phyloP scores from a whole-genome alignment of 2,329 filamentous ascomycete genomes.

The Ceratocystis harringtonii region DNA sequence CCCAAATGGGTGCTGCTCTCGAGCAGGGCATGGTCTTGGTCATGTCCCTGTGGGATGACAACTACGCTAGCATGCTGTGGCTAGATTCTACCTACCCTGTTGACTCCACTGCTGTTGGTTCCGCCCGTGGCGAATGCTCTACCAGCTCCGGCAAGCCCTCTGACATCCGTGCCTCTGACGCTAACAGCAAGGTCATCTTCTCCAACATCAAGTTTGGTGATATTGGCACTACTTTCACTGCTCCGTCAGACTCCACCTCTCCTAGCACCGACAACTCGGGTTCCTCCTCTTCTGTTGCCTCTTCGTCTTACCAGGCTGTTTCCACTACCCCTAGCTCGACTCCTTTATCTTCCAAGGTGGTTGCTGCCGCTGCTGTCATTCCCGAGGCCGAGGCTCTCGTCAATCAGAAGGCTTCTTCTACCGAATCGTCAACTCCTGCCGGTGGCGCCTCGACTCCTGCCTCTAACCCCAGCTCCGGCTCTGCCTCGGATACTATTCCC shows the following conservation, averaged over 20 bases:
- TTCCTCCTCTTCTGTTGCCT: background rate
- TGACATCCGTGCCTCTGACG: constrained; percentile 19
- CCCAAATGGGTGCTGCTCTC: constrained; percentile 39
- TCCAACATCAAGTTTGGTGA: constrained; percentile 37
- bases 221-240: constrained; percentile 29
- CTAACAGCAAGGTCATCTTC: constrained; percentile 29
- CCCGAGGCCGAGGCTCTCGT: background rate
- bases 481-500: background rate
- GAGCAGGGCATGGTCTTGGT: constrained; percentile 47
- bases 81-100: constrained; percentile 51
- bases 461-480: background rate
- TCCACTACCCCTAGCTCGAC: background rate
- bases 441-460: background rate
- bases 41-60: constrained; percentile 41
- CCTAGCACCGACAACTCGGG: background rate
- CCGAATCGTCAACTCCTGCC: background rate
- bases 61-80: constrained; percentile 53
- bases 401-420: background rate
- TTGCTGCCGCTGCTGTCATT: background rate
- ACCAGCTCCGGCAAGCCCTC: constrained; percentile 21
- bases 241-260: background rate
- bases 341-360: background rate
- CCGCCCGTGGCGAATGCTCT: constrained; percentile 21
- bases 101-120: constrained; percentile 20
- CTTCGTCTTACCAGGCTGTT: background rate